Percentiles rank a stretch among this genome's conserved stretches.
Evolutionary conservation across 31 red algal species (phyloP).

Genomic region (Asparagopsis taxiformis): DNA sequence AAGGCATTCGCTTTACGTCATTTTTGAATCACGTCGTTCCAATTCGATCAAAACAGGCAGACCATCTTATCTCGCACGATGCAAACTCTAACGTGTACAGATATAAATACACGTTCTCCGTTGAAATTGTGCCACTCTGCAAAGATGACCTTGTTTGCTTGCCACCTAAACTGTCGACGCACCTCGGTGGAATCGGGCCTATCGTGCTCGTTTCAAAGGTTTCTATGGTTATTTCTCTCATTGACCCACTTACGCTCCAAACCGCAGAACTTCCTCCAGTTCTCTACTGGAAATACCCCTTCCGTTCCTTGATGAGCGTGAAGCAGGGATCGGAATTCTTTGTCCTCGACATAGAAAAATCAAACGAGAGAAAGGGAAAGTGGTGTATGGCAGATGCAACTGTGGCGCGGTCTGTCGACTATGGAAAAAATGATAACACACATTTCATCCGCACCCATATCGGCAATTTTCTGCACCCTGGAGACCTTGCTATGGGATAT

Average conservation of each 20-base stretch:
- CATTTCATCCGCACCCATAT: slow-evolving; percentile 90
- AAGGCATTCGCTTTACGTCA: slow-evolving; percentile 78
- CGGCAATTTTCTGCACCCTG: slow-evolving; percentile 84
- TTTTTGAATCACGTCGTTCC: slow-evolving; percentile 91
- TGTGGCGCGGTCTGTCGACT: slow-evolving; percentile 80
- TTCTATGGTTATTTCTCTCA: slow-evolving; percentile 50
- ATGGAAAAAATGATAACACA: slow-evolving; percentile 84
- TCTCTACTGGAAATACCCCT: slow-evolving; percentile 88
- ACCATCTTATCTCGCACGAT: slow-evolving; percentile 99
- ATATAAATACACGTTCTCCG: slow-evolving; percentile 99
- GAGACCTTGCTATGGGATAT: slow-evolving; percentile 92
- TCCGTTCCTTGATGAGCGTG: slow-evolving; percentile 76
- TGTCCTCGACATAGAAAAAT: slow-evolving; percentile 88
- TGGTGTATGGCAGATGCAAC: slow-evolving; percentile 83
- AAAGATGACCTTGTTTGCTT: slow-evolving; percentile 94
- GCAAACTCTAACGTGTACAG: slow-evolving; percentile 89
- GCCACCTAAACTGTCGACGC: slow-evolving; percentile 77
- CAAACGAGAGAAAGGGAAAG: slow-evolving; percentile 58
- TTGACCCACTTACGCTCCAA: slow-evolving; percentile 86
- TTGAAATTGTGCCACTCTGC: slow-evolving; percentile 94
- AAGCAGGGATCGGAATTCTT: slow-evolving; percentile 86
- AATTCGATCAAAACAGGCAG: slow-evolving; percentile 80
- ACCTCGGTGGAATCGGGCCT: slow-evolving; percentile 93
- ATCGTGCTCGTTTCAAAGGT: slow-evolving; percentile 90
- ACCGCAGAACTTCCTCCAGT: slow-evolving; percentile 74